Base-by-base conservation (phyloP, 148 eudicot genomes). In the Nepenthes gracilis region DNA sequence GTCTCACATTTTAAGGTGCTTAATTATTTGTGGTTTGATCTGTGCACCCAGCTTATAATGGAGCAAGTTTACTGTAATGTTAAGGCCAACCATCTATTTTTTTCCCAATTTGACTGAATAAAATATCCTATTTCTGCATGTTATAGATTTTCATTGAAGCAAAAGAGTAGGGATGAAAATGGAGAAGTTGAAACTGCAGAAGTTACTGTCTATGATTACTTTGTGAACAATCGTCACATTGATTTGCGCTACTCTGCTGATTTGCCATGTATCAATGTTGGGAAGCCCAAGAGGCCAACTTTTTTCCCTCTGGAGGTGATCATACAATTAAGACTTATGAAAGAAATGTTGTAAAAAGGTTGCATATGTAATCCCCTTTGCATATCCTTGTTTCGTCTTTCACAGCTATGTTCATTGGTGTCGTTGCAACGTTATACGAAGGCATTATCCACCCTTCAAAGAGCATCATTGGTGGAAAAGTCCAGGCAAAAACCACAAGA, bases 401-500 rank as follows among this genome's bases (percentile, higher is more conserved):
- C 67, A 60, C 61, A 92, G 98, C 80, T 88, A 2, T 92, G 98
- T 62, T 72, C 83, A 2, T 75, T 92, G 75, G 94, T 92, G 43
- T 86, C 98, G 1, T 71, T 92, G 54, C 98, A 92, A 77, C 82
- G 98, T 0, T 92, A 92, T 37, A 92, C 98, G 5, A 92, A 92
- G 62, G 69, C 98, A 14, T 67, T 92, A 33, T 59, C 83, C 14
- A 74, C 76, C 32, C 75, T 82, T 37, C 98, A 92, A 59, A 62
- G 98, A 47, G 76, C 98, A 11, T 83, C 94, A 6, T 60, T 92
- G 38, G 98, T 92, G 50, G 98, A 92, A 75, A 88, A 88, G 47
- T 92, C 96, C 1, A 81, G 96, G 7, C 98, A 92, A 56, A 92
- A 92, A 75, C 98, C 98, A 0, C 88, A 80, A 51, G 98, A 92